Evolutionary conservation across 768 basidiomycete genomes (phyloP), one percentile per base, ranked within the genome.

Genomic region (Punctularia strigosozonata): DNA sequence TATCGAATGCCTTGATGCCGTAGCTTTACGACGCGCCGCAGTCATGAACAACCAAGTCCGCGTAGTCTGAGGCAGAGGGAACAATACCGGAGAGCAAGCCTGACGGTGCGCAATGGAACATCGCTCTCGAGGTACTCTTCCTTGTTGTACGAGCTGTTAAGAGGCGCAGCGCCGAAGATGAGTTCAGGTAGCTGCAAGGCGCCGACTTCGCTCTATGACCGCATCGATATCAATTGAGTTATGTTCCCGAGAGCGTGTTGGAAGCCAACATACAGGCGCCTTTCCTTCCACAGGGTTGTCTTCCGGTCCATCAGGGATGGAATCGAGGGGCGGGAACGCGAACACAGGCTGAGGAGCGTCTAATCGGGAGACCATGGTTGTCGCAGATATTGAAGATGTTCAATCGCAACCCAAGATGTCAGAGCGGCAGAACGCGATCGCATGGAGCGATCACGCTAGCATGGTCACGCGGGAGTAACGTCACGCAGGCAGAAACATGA

Each of bases 1-100:
- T 91, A 56, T 92, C 88, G 50, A 92, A 83, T 0, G 80, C 80
- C 24, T 58, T 59, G 40, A 91, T 78, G 20, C 86, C 88, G 59
- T 87, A 89, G 30, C 88, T 88, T 41, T 30, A 25, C 26, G n/a
- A 42, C 19, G 26, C 22, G 25, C 26, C 22, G 15, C 13, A 12
- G 22, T 15, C 15, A 23, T 24, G 8, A 33, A 25, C 31, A 25
- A 31, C 8, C 28, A 3, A 26, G 33, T n/a, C 21, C 17, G 28
- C 21, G 22, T 26, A 13, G 23, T n/a, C n/a, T 6, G 15, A 33
- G 4, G 21, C 41, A 43, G 39, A 21, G 25, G 12, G 13, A 8
- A 34, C 50, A 63, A 26, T 57, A 88, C 87, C 83, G 69, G 31
- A 90, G 64, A 6, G 84, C 86, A 24, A 87, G 71, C 31, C 85